Percentiles rank a stretch among this genome's conserved stretches.
Conservation (phyloP, 1,284 basidiomycete genomes). For the Cryptococcus hybrid region DNA sequence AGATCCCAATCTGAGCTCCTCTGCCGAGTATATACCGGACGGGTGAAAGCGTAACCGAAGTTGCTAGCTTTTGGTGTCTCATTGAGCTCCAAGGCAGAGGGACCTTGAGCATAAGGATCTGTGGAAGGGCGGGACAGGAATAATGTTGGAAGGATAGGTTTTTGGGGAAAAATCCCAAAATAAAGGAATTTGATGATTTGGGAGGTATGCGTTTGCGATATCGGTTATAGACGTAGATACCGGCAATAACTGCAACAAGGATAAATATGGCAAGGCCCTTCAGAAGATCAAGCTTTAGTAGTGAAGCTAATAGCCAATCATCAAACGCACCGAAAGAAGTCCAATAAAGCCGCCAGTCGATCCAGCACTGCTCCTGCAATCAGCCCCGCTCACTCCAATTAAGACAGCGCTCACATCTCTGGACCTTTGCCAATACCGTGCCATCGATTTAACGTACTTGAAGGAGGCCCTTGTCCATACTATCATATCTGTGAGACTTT, state of each 20-base stretch:
- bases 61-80: slow-evolving; percentile 10
- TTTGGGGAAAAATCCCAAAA: background rate
- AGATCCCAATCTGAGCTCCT: slow-evolving; percentile 19
- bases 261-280: slow-evolving; percentile 13
- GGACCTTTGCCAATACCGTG: slow-evolving; percentile 11
- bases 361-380: slow-evolving; percentile 10
- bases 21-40: slow-evolving; percentile 14
- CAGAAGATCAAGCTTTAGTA: background rate
- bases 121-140: slow-evolving; percentile 15
- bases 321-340: slow-evolving; percentile 11
- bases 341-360: slow-evolving; percentile 21
- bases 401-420: slow-evolving; percentile 10
- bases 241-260: slow-evolving; percentile 7
- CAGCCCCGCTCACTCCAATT: background rate
- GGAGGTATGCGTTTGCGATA: slow-evolving; percentile 7
- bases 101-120: slow-evolving; percentile 14
- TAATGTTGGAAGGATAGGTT: slow-evolving; percentile 8
- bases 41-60: slow-evolving; percentile 2
- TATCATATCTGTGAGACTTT: background rate
- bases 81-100: background rate
- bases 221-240: slow-evolving; percentile 17
- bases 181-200: too few relatives aligned
- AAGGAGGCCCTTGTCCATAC: slow-evolving; percentile 14
- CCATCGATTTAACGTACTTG: slow-evolving; percentile 13
- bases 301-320: too few relatives aligned